Evolutionary conservation across 1,284 basidiomycete species (phyloP).

Genomic region (Heterobasidion parviporum): DNA sequence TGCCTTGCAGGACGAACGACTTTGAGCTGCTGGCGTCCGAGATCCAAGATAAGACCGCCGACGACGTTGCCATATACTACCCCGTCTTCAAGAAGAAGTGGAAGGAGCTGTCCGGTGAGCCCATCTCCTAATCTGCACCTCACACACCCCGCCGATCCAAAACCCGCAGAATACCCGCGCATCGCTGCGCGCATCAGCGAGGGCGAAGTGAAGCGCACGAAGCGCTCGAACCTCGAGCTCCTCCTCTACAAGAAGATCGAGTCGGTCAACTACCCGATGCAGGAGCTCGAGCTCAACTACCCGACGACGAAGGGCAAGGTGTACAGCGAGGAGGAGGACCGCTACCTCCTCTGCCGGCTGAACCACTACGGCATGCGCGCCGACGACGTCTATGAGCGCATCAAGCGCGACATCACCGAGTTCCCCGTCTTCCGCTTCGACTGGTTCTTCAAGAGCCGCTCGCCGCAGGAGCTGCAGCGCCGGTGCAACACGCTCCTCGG

Average conservation of each 20-base stretch:
- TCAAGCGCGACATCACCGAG: conserved; percentile 94
- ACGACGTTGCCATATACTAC: conserved; percentile 79
- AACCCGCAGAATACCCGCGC: conserved; percentile 61
- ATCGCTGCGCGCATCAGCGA: conserved; percentile 76
- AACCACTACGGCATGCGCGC: conserved; percentile 88
- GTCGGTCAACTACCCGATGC: conserved; percentile 83
- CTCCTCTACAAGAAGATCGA: conserved; percentile 76
- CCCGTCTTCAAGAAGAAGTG: conserved; percentile 88
- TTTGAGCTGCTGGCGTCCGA: conserved; percentile 77
- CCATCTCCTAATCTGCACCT: conserved; percentile 2
- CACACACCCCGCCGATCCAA: background rate
- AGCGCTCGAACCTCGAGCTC: conserved; percentile 77
- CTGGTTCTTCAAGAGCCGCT: conserved; percentile 98
- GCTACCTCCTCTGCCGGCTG: conserved; percentile 88
- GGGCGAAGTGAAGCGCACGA: conserved; percentile 81
- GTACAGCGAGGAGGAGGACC: conserved; percentile 95
- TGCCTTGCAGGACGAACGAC: conserved; percentile 56
- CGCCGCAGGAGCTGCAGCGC: conserved; percentile 84
- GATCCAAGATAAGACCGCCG: conserved; percentile 80
- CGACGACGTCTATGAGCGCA: conserved; percentile 92
- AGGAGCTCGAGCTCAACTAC: conserved; percentile 90
- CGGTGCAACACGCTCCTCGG: conserved; percentile 85
- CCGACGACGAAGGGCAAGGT: conserved; percentile 94
- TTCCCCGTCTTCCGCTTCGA: conserved; percentile 97
- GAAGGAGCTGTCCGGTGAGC: conserved; percentile 74